These are phyloP conservation scores for Hericium alpestre DNA, from an alignment of 768 basidiomycete species.

Conservation along the genomic window DNA sequence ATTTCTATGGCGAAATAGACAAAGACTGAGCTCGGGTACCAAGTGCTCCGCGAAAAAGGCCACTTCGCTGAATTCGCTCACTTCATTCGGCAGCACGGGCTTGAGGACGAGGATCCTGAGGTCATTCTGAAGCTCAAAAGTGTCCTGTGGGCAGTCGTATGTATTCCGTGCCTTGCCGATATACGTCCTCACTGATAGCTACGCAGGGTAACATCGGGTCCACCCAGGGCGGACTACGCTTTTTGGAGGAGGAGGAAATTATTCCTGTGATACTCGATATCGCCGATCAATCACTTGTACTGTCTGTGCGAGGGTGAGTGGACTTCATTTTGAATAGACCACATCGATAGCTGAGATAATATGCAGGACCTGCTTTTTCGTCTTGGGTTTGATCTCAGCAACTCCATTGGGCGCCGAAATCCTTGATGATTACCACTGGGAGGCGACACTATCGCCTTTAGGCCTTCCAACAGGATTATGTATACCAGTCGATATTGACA, in stretches of 20 bases:
- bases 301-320: slow-evolving; percentile 88
- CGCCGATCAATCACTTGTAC: slow-evolving; percentile 77
- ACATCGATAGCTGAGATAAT: not conserved
- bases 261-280: slow-evolving; percentile 86
- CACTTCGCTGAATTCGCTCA: slow-evolving; percentile 88
- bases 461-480: slow-evolving; percentile 86
- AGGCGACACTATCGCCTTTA: slow-evolving; percentile 77
- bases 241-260: slow-evolving; percentile 92
- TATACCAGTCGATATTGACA: slow-evolving; percentile 73
- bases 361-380: slow-evolving; percentile 90
- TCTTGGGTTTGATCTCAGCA: slow-evolving; percentile 84
- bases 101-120: slow-evolving; percentile 74
- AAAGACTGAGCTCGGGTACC: slow-evolving; percentile 91
- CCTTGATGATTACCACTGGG: slow-evolving; percentile 87
- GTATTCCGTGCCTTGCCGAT: not conserved
- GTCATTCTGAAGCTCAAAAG: slow-evolving; percentile 88
- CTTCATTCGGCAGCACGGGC: slow-evolving; percentile 78
- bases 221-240: slow-evolving; percentile 81
- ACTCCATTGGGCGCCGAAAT: slow-evolving; percentile 90
- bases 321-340: not conserved
- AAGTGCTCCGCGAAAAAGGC: slow-evolving; percentile 79
- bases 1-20: slow-evolving; percentile 98
- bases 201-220: slow-evolving; percentile 87
- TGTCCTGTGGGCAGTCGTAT: slow-evolving; percentile 90
- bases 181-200: not conserved